Evolutionary conservation across 768 basidiomycete genomes (phyloP).

Genomic region (Albatrellus ellisii): DNA sequence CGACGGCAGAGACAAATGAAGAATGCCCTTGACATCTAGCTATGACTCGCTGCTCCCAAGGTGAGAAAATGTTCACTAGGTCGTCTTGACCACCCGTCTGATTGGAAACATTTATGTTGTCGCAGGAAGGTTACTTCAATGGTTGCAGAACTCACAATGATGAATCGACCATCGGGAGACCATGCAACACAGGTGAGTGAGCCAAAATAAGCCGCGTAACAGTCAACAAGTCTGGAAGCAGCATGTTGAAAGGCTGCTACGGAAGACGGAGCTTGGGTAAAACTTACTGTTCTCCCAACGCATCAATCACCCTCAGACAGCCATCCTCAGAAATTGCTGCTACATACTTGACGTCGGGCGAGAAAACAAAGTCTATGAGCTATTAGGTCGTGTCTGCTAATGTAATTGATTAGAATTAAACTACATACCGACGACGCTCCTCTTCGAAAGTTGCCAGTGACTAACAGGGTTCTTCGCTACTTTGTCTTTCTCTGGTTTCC

Average conservation of each 20-base stretch:
- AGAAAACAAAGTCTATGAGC: conserved; percentile 76
- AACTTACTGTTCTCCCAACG: conserved; percentile 69
- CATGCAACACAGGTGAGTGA: conserved; percentile 82
- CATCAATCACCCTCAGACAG: conserved; percentile 80
- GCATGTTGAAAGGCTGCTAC: neutral
- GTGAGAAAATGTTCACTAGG: conserved; percentile 86
- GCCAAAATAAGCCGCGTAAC: conserved; percentile 92
- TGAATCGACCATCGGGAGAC: conserved; percentile 93
- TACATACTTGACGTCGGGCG: conserved; percentile 83
- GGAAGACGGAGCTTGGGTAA: neutral
- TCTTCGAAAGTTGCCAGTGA: conserved; percentile 73
- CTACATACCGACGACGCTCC: conserved; percentile 55
- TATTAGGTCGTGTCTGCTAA: too few relatives aligned
- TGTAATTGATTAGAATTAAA: neutral
- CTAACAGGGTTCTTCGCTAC: conserved; percentile 77
- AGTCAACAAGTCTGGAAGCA: conserved; percentile 66
- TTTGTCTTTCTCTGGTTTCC: conserved; percentile 44
- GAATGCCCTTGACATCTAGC: conserved; percentile 97
- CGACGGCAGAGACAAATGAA: conserved; percentile 81
- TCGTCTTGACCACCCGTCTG: conserved; percentile 98
- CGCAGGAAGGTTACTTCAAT: neutral
- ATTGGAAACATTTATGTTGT: conserved; percentile 1
- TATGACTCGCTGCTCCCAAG: conserved; percentile 87
- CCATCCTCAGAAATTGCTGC: conserved; percentile 92
- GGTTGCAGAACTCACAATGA: conserved; percentile 40